Evolutionary conservation across 2,329 filamentous ascomycete genomes (phyloP).

Genomic region (Arthrobotrys pseudoclavata): DNA sequence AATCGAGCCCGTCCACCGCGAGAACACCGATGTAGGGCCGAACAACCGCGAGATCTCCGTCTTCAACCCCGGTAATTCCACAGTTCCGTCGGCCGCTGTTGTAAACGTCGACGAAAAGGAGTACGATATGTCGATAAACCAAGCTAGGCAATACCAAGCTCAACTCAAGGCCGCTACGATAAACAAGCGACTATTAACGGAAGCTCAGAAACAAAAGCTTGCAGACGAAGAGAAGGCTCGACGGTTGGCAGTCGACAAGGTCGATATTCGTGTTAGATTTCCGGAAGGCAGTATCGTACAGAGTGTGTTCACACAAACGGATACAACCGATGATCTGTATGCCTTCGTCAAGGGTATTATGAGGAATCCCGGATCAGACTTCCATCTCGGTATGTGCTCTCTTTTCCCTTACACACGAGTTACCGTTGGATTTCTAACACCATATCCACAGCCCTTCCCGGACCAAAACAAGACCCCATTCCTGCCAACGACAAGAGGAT

Average conservation of each 20-base stretch:
- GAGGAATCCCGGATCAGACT: constrained; percentile 74
- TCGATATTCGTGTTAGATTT: constrained; percentile 85
- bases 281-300: constrained; percentile 86
- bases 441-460: constrained; percentile 38
- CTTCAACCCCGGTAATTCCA: constrained; percentile 81
- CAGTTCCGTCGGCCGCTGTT: constrained; percentile 79
- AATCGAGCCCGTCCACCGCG: constrained; percentile 55
- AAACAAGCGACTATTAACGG: constrained; percentile 84
- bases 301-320: constrained; percentile 76
- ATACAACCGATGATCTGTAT: constrained; percentile 81
- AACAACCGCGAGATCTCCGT: constrained; percentile 74
- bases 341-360: constrained; percentile 80
- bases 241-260: constrained; percentile 73
- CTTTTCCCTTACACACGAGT: constrained; percentile 62
- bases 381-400: constrained; percentile 76
- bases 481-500: constrained; percentile 29
- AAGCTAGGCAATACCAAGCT: constrained; percentile 80
- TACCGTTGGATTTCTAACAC: neutral
- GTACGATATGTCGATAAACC: constrained; percentile 81
- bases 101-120: constrained; percentile 72
- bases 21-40: constrained; percentile 62
- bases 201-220: constrained; percentile 80
- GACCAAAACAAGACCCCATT: constrained; percentile 55
- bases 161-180: constrained; percentile 74
- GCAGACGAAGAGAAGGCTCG: constrained; percentile 75